Evolutionary conservation across 129 eudicot species (phyloP).

Genomic region (Mikania micrantha): DNA sequence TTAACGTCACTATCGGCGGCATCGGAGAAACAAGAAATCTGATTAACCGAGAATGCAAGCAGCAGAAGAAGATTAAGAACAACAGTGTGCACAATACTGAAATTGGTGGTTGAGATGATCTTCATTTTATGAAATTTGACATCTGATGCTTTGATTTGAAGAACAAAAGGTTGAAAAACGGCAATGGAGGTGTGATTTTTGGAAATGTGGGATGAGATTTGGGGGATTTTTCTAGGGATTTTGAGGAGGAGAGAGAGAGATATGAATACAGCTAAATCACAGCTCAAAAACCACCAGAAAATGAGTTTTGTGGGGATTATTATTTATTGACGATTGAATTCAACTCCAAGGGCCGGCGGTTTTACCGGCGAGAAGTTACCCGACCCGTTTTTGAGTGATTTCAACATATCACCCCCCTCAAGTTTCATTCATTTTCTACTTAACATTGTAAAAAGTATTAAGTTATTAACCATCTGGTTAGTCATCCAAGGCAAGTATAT

Average conservation of each 20-base stretch:
- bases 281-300: conserved; percentile 95
- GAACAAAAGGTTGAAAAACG: neutral
- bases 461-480: too few species aligned
- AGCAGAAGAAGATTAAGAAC: neutral
- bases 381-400: neutral
- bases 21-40: neutral
- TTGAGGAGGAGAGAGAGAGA: conserved; percentile 28
- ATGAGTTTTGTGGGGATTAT: too few species aligned
- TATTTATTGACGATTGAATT: conserved; percentile 4
- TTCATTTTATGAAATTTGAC: conserved; percentile 32
- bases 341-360: conserved; percentile 26
- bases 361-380: conserved; percentile 19
- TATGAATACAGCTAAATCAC: conserved; percentile 78
- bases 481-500: too few species aligned
- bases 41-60: neutral
- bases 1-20: conserved; percentile 39
- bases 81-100: conserved; percentile 1
- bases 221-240: conserved; percentile 52
- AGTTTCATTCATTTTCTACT: neutral
- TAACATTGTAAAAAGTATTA: too few species aligned
- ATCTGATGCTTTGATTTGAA: conserved; percentile 26
- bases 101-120: conserved; percentile 20
- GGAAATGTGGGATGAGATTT: conserved; percentile 15
- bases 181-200: neutral
- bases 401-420: neutral